Base-by-base conservation (phyloP, 257 asterid species). In the Rhazya stricta region DNA sequence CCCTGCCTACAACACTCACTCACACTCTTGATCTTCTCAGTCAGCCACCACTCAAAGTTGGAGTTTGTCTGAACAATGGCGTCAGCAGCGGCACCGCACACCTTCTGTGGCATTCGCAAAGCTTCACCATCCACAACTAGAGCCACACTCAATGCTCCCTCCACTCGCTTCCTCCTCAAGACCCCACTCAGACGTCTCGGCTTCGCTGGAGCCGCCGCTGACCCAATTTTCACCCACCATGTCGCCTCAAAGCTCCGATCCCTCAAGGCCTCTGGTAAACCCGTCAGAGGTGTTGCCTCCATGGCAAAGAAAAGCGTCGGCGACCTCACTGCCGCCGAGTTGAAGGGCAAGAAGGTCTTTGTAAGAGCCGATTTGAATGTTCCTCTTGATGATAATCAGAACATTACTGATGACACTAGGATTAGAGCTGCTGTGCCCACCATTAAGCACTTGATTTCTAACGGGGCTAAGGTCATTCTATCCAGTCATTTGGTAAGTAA, bases 381-480 rank as follows among this genome's bases (percentile, higher is more conserved):
- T 56, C 94, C 96, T 11, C 87, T 90, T 34, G 96, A 90, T 77
- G 94, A 87, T 13, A 81, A 62, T 13, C 88, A 83, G 83, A 89
- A 82, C 45, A 90, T 90, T 50, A 87, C 94, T 4, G 94, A 90
- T 81, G 96, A 90, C 62, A 85, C 94, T 58, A 90, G 96, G 86
- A 88, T 90, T 66, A 85, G 96, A 82, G 96, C 96, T 70, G 94
- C 96, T 54, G 61, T 88, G 0, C 96, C 94, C n/a, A 90, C 96
- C 48, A 88, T 88, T 23, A 90, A 89, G 80, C 78, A 89, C 79
- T 81, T 90, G 78, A 86, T 89, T 1, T 61, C 67, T 63, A 79
- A 89, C 37, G 96, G 96, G 2, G 92, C 96, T 53, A 90, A 86
- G 82, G 96, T 90, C 67, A 74, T 91, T 53, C 89, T 91, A 6